Conservation (phyloP, 2,329 filamentous ascomycete genomes). For the Exophiala aquamarina region DNA sequence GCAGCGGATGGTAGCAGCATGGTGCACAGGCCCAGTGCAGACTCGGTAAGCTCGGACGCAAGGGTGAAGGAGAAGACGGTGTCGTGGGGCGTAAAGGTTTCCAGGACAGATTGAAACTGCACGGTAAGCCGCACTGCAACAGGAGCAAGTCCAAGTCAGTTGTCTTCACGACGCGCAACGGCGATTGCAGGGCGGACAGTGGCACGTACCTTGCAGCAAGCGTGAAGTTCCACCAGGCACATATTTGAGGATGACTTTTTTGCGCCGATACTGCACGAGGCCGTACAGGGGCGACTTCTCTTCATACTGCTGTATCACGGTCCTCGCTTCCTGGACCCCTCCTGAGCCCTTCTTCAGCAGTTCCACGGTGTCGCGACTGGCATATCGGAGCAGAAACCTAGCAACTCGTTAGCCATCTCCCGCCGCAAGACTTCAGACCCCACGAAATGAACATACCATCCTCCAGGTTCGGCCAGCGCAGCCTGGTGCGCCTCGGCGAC, state of each 20-base stretch:
- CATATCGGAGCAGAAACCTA: conserved; percentile 95
- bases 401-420: conserved; percentile 7
- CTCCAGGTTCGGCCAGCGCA: conserved; percentile 78
- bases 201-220: conserved; percentile 77
- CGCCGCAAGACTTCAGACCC: neutral
- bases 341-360: conserved; percentile 74
- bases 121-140: conserved; percentile 74
- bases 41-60: conserved; percentile 80
- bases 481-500: conserved; percentile 83
- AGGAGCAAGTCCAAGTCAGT: conserved; percentile 4
- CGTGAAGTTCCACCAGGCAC: conserved; percentile 88
- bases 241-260: conserved; percentile 90
- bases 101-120: conserved; percentile 62
- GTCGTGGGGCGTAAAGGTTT: conserved; percentile 80
- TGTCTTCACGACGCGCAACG: too few species aligned
- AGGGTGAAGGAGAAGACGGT: conserved; percentile 74
- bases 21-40: conserved; percentile 82
- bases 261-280: conserved; percentile 82
- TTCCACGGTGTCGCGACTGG: conserved; percentile 81
- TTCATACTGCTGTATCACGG: conserved; percentile 72
- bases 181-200: too few species aligned
- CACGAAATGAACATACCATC: conserved; percentile 69
- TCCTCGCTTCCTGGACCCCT: conserved; percentile 80
- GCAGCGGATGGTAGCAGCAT: conserved; percentile 84
- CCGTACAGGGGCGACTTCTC: conserved; percentile 89